Conservation (phyloP, 441 rosid genomes). For the Aquilaria agallochum region DNA sequence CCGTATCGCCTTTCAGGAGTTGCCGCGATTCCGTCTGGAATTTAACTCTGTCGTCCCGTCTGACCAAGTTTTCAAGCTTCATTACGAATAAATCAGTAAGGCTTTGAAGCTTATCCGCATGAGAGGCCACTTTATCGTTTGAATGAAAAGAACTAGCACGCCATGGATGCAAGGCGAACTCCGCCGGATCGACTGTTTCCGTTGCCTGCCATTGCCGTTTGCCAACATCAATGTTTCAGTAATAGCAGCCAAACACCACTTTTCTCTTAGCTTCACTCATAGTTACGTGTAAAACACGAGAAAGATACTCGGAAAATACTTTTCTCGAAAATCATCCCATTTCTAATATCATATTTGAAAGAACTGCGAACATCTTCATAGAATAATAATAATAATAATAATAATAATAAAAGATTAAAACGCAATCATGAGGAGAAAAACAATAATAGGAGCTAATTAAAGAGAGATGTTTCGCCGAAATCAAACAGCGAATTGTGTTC, state of each 20-base stretch:
- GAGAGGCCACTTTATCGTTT: constrained; percentile 12
- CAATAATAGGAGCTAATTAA: not conserved
- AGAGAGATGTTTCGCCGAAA: not conserved
- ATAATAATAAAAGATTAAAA: not conserved
- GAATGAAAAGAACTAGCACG: constrained; percentile 8
- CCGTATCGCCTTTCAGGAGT: constrained; percentile 16
- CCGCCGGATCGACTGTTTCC: constrained; percentile 16
- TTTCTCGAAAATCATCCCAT: not conserved
- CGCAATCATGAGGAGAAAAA: not conserved
- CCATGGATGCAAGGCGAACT: constrained; percentile 20
- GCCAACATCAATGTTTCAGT: no score
- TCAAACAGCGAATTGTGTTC: constrained; percentile 1
- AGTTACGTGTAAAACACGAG: constrained; percentile 12
- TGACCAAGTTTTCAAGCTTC: constrained; percentile 33
- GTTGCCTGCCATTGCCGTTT: constrained; percentile 22
- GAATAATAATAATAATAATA: not conserved
- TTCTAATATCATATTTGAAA: not conserved
- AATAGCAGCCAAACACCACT: not conserved
- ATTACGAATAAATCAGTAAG: constrained; percentile 16
- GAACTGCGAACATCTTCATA: not conserved
- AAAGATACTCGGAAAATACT: constrained; percentile 4
- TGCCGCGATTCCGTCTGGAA: constrained; percentile 27
- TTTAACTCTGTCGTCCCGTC: constrained; percentile 40
- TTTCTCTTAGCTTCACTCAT: not conserved
- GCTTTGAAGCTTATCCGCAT: constrained; percentile 13